A percentile compares a stretch with the other conserved stretches of the same genome.
Conservation (phyloP, 2,329 filamentous ascomycete genomes). For the Sporothrix variecibatus region DNA sequence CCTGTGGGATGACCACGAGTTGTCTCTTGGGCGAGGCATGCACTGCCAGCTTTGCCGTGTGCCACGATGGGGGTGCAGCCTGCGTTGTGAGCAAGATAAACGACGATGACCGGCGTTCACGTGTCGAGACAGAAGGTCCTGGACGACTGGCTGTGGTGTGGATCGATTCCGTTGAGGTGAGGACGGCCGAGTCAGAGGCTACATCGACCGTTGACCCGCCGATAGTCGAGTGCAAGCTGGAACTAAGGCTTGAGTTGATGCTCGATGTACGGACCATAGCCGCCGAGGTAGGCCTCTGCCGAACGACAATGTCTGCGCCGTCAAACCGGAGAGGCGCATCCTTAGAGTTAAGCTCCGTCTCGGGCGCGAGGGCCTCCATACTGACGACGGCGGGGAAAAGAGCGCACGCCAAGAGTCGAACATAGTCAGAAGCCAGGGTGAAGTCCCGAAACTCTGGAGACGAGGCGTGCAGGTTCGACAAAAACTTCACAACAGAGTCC, state of each 20-base stretch:
- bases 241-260: conserved; percentile 35
- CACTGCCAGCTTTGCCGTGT: conserved; percentile 63
- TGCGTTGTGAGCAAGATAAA: conserved; percentile 85
- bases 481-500: conserved; percentile 74
- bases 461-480: conserved; percentile 74
- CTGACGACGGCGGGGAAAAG: conserved; percentile 88
- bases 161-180: conserved; percentile 46
- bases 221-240: conserved; percentile 28
- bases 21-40: conserved; percentile 62
- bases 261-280: conserved; percentile 70
- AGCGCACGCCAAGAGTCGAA: conserved; percentile 74
- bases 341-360: conserved; percentile 82
- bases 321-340: conserved; percentile 82
- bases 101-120: conserved; percentile 79
- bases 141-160: conserved; percentile 36
- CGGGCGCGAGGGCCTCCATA: conserved; percentile 77
- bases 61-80: conserved; percentile 58
- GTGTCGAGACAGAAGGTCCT: conserved; percentile 41
- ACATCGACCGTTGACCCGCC: conserved; percentile 22
- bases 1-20: conserved; percentile 44
- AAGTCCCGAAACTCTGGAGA: conserved; percentile 83
- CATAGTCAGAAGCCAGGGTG: conserved; percentile 74
- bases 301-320: conserved; percentile 80
- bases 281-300: conserved; percentile 66
- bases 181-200: conserved; percentile 18